Evolutionary conservation across 2,329 filamentous ascomycete species (phyloP), one percentile per base, ranked within the genome.

Genomic region (Bipolaris bicolor): DNA sequence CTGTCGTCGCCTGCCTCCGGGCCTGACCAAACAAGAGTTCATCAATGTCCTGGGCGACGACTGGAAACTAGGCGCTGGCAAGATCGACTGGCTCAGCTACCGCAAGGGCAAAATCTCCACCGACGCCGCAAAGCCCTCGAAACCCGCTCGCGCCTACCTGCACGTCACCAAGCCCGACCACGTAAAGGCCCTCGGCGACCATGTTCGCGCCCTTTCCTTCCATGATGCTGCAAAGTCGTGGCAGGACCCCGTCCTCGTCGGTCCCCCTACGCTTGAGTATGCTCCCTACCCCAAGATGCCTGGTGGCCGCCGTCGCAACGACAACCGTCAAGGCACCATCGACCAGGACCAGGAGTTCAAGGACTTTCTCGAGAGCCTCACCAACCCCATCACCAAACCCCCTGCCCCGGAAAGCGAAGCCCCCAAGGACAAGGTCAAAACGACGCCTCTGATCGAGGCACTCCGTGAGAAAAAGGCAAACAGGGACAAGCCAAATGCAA

Each of bases 331-430:
- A 74, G 95, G 94, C 51, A 97, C 92, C 3, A 98, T 99, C 65
- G 95, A 99, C 69, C 92, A 97, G 73, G 95, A 99, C 70, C 88
- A 91, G 0, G 95, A 98, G 67, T 99, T 97, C 68, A 96, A 97
- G 81, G 87, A 88, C 24, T 99, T 98, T 74, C 83, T 99, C 7
- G 90, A 96, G 74, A 90, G 86, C 52, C 83, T 98, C 45, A 96
- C 93, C 1, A 92, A 96, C 65, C 86, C 85, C 2, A 82, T 86
- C 58, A 77, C 78, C n/a, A 88, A 85, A 69, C 76, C 85, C 11
- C 69, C 79, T 9, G 76, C 80, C 22, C 78, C 83, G 24, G 83
- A 86, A 31, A 84, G 83, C 39, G 76, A 83, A 3, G 84, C 68
- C 41, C 68, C 84, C 26, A 82, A 82, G 61, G 82, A 84, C 34